phyloP scores from a whole-genome alignment of 805 yeast genomes.

The Torulaspora delbrueckii region DNA sequence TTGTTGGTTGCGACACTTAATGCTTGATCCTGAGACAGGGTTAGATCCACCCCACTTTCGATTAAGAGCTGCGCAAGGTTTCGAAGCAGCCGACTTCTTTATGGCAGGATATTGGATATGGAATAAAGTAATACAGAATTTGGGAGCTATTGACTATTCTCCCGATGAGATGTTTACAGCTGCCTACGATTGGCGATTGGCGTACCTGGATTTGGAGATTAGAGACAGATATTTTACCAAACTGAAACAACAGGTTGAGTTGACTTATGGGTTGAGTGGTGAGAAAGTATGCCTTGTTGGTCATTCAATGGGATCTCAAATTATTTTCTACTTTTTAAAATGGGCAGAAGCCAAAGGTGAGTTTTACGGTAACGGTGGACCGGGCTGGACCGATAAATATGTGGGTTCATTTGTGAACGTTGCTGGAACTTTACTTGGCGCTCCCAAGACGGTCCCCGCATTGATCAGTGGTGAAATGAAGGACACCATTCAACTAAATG shows the following conservation, averaged over 20 bases:
- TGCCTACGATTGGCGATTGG: conserved; percentile 93
- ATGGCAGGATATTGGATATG: conserved; percentile 98
- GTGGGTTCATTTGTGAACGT: conserved; percentile 79
- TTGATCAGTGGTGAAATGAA: conserved; percentile 96
- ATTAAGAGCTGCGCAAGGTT: conserved; percentile 89
- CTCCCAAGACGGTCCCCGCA: conserved; percentile 92
- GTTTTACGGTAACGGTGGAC: conserved; percentile 86
- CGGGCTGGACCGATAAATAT: conserved; percentile 79
- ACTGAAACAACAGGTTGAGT: conserved; percentile 69
- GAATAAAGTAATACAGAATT: conserved; percentile 90
- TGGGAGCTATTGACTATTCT: conserved; percentile 91
- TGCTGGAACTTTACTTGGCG: conserved; percentile 85
- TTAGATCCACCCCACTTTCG: conserved; percentile 81
- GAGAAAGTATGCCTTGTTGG: conserved; percentile 73
- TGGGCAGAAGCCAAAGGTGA: conserved; percentile 93
- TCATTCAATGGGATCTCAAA: conserved; percentile 96
- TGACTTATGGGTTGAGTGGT: conserved; percentile 47
- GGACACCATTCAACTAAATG: conserved; percentile 91
- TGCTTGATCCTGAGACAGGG: conserved; percentile 87
- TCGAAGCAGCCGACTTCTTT: conserved; percentile 94
- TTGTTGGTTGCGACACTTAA: conserved; percentile 91
- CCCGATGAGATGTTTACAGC: conserved; percentile 89
- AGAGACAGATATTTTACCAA: conserved; percentile 83
- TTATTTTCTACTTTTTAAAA: conserved; percentile 80
- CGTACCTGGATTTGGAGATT: conserved; percentile 79